Conservation (phyloP, 106 monocot species). For the Dendrobium catenatum region DNA sequence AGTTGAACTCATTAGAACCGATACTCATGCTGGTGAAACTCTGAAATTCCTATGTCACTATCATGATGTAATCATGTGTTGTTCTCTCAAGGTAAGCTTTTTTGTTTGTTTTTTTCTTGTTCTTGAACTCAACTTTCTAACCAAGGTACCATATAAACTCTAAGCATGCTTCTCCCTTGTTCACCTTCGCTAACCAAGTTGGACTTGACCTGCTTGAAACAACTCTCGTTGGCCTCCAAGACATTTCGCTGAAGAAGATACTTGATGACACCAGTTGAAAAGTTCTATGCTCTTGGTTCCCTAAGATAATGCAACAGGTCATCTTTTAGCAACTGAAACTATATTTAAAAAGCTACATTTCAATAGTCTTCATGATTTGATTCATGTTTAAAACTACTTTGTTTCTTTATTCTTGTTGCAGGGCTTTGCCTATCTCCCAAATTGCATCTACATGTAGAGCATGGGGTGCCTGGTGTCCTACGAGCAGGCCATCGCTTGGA, state of each 20-base stretch:
- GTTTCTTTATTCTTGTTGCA: no score
- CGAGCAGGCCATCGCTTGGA: no score
- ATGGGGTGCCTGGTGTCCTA: no score
- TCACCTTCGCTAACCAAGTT: constrained; percentile 63
- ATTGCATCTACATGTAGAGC: no score
- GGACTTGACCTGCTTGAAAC: constrained; percentile 90
- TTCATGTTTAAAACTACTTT: no score
- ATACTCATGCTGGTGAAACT: no score
- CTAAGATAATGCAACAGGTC: constrained; percentile 68
- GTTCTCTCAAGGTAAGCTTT: constrained; percentile 54
- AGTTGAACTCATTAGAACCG: no score
- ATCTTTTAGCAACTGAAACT: background rate
- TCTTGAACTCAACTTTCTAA: background rate
- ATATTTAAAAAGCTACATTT: background rate
- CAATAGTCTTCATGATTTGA: no score
- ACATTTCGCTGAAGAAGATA: constrained; percentile 53
- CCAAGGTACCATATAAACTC: background rate
- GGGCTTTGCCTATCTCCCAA: no score
- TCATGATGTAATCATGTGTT: constrained; percentile 50
- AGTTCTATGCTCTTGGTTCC: constrained; percentile 23
- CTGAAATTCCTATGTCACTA: no score
- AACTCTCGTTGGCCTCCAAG: constrained; percentile 55
- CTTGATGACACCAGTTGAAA: constrained; percentile 58
- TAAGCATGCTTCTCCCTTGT: constrained; percentile 37
- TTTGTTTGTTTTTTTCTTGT: background rate